phyloP scores from a whole-genome alignment of 2,329 filamentous ascomycete genomes.

The Madurella mycetomatis region DNA sequence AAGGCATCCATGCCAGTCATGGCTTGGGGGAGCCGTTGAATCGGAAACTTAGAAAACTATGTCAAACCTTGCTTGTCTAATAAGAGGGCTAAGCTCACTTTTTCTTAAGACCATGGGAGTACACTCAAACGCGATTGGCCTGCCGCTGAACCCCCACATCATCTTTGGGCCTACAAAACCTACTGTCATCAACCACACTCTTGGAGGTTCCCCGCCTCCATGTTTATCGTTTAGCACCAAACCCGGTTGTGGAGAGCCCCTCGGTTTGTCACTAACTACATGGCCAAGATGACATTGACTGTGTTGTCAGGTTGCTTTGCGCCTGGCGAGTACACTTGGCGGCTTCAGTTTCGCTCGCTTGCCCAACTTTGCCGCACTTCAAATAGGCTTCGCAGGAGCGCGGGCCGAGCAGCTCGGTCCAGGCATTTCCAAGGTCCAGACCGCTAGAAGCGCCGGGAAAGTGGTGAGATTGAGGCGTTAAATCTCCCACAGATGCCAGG shows the following conservation, averaged over 20 bases:
- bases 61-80: too few relatives aligned
- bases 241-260: background rate
- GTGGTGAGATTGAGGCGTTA: background rate
- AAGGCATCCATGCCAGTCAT: background rate
- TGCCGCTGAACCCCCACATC: too few relatives aligned
- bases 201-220: too few relatives aligned
- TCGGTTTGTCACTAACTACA: background rate
- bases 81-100: too few relatives aligned
- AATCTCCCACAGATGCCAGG: constrained; percentile 1
- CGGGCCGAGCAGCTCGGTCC: background rate
- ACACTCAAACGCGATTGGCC: too few relatives aligned
- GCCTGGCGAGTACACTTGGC: background rate
- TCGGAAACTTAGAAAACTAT: background rate
- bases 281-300: background rate
- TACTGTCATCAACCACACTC: too few relatives aligned
- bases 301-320: background rate
- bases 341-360: constrained; percentile 1
- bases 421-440: constrained; percentile 1
- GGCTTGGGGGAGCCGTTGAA: background rate
- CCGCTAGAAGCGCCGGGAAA: constrained; percentile 15
- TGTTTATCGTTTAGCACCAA: too few relatives aligned
- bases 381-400: constrained; percentile 6
- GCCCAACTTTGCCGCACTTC: constrained; percentile 6
- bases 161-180: too few relatives aligned
- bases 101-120: too few relatives aligned